Evolutionary conservation across 2,329 filamentous ascomycete genomes (phyloP).

Genomic region (Aspergillus ochraceoroseus): DNA sequence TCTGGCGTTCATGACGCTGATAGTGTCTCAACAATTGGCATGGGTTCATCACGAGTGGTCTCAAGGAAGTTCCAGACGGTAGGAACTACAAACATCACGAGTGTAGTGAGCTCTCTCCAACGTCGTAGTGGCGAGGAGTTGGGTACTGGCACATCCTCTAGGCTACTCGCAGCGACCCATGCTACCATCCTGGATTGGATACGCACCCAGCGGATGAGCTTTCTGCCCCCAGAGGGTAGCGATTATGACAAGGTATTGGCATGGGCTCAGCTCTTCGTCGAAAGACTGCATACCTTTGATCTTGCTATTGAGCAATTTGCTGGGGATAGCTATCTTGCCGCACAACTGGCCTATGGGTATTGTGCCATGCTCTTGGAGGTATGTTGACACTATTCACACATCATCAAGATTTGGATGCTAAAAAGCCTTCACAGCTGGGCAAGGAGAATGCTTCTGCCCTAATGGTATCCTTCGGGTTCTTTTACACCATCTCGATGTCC

Average conservation of each 20-base stretch:
- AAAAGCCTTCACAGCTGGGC: slow-evolving; percentile 39
- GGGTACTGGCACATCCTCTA: slow-evolving; percentile 10
- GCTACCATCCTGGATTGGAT: slow-evolving; percentile 35
- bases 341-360: slow-evolving; percentile 48
- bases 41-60: slow-evolving; percentile 1
- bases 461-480: slow-evolving; percentile 50
- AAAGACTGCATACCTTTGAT: slow-evolving; percentile 38
- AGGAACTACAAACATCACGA: slow-evolving; percentile 14
- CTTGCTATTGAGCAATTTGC: slow-evolving; percentile 35
- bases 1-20: slow-evolving; percentile 12
- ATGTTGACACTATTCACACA: slow-evolving; percentile 7
- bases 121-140: slow-evolving; percentile 17
- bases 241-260: slow-evolving; percentile 41
- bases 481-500: slow-evolving; percentile 47
- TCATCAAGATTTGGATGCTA: background rate
- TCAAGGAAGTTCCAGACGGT: slow-evolving; percentile 13
- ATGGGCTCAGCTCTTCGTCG: slow-evolving; percentile 40
- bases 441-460: slow-evolving; percentile 47
- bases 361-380: slow-evolving; percentile 49
- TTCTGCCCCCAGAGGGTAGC: slow-evolving; percentile 40
- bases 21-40: slow-evolving; percentile 9
- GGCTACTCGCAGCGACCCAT: slow-evolving; percentile 13
- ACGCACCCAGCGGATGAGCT: slow-evolving; percentile 36
- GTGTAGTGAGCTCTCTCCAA: slow-evolving; percentile 15
- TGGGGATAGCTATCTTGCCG: slow-evolving; percentile 40